phyloP scores from a whole-genome alignment of 2,329 filamentous ascomycete genomes.

The Didymella pinodella region DNA sequence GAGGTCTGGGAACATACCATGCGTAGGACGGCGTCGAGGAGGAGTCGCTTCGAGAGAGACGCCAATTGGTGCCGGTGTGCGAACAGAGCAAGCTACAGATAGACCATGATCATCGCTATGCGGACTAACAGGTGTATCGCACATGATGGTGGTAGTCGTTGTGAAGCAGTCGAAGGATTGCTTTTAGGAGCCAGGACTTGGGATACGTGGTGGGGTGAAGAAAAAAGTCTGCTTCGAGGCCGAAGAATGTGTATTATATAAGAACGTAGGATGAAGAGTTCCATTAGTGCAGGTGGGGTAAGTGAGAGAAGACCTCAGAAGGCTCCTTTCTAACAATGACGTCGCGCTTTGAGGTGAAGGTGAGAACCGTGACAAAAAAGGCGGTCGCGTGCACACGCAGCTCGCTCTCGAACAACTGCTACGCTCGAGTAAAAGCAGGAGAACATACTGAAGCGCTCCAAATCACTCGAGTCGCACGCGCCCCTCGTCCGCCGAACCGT shows the following conservation, averaged over 20 bases:
- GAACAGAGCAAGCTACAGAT: not conserved
- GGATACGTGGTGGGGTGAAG: not conserved
- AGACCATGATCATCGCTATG: not conserved
- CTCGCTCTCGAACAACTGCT: not conserved
- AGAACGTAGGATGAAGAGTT: not conserved
- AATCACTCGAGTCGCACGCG: conserved; percentile 13
- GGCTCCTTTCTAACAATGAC: not conserved
- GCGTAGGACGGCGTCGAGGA: not conserved
- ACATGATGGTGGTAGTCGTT: not conserved
- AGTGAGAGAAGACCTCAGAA: conserved; percentile 1
- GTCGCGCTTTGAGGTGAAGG: conserved; percentile 2
- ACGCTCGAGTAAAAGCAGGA: no score
- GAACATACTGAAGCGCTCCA: not conserved
- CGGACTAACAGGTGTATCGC: not conserved
- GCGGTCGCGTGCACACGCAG: no score
- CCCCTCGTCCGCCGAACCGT: conserved; percentile 12
- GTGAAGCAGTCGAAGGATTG: not conserved
- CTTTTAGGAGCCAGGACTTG: not conserved
- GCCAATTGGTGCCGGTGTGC: not conserved
- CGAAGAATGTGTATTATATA: conserved; percentile 3
- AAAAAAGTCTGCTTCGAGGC: not conserved
- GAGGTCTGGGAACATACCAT: not conserved
- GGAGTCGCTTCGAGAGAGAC: not conserved
- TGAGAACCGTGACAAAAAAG: not conserved
- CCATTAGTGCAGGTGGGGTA: not conserved